These are phyloP conservation scores for Vitis amurensis DNA, from an alignment of 164 flowering plant genomes.

Conservation along the genomic window DNA sequence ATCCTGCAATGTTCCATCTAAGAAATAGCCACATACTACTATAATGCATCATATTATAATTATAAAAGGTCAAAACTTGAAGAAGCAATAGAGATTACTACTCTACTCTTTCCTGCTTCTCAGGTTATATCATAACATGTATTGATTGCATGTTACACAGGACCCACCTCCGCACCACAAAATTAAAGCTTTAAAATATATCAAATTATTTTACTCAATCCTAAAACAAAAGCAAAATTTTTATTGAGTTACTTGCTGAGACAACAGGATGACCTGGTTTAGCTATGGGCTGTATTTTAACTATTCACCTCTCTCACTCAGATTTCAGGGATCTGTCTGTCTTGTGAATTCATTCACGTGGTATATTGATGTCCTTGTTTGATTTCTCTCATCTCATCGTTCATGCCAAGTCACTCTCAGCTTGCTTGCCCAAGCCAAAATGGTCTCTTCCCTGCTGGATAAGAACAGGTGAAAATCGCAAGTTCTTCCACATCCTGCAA, in stretches of 20 bases:
- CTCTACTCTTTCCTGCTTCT: background rate
- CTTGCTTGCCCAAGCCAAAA: background rate
- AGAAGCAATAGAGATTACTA: background rate
- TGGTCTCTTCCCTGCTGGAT: background rate
- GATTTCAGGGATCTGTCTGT: background rate
- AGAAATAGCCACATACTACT: too few relatives aligned
- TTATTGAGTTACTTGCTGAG: too few relatives aligned
- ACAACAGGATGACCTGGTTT: too few relatives aligned
- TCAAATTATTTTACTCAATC: background rate
- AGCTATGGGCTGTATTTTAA: too few relatives aligned
- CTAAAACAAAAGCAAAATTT: background rate
- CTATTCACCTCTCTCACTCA: background rate
- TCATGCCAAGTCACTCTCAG: background rate
- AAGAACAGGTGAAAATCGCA: background rate
- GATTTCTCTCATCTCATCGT: background rate
- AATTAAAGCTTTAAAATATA: background rate
- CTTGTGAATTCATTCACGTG: background rate
- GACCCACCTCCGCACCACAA: background rate
- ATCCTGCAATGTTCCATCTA: too few relatives aligned
- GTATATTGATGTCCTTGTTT: background rate
- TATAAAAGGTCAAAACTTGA: background rate
- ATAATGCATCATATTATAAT: too few relatives aligned
- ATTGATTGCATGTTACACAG: background rate
- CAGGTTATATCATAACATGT: background rate
- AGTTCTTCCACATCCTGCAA: background rate